phyloP scores from a whole-genome alignment of 2,329 filamentous ascomycete species.

The Huntiella decipiens region DNA sequence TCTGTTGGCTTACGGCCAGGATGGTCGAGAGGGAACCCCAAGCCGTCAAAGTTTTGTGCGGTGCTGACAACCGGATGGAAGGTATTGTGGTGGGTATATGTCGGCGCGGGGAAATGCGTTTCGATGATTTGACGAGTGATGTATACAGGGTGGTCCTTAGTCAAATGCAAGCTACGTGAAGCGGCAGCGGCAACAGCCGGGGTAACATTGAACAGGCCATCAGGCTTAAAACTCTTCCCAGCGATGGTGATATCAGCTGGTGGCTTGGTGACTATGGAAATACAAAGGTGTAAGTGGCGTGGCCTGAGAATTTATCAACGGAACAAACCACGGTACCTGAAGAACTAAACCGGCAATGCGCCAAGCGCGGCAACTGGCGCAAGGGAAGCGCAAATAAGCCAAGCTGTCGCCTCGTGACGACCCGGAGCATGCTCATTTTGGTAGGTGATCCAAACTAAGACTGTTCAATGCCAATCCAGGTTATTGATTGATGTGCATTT shows the following conservation, averaged over 20 bases:
- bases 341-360: constrained; percentile 1
- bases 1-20: constrained; percentile 74
- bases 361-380: background rate
- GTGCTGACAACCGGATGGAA: constrained; percentile 72
- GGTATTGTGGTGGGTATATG: constrained; percentile 58
- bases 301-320: background rate
- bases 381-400: background rate
- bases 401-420: background rate
- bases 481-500: too few relatives aligned
- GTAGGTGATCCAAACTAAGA: background rate
- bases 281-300: constrained; percentile 3
- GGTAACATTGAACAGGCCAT: constrained; percentile 75
- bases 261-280: constrained; percentile 4
- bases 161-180: constrained; percentile 67
- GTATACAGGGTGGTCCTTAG: constrained; percentile 70
- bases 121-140: constrained; percentile 89
- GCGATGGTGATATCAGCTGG: constrained; percentile 32
- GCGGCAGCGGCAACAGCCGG: constrained; percentile 55
- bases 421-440: constrained; percentile 3
- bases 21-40: constrained; percentile 77
- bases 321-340: constrained; percentile 3
- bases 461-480: too few relatives aligned
- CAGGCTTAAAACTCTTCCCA: constrained; percentile 43
- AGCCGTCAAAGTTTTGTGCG: constrained; percentile 84
- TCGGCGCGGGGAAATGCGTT: constrained; percentile 57